Base-by-base conservation (phyloP, 305 asterid species). In the Rubia balearica region DNA sequence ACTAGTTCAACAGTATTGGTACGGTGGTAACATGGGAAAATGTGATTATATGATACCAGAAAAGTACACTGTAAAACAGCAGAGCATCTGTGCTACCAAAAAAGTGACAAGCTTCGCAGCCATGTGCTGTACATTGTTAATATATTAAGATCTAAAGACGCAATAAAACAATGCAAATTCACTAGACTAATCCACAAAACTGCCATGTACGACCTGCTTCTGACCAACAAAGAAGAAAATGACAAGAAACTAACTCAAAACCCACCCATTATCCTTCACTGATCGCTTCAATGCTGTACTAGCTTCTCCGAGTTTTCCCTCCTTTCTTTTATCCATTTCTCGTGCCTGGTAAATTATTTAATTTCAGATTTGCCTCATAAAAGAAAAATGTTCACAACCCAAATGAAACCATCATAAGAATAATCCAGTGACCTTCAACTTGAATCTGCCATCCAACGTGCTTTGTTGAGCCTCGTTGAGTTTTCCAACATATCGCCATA, bases 311-410 rank as follows among this genome's bases (percentile, higher is more conserved):
- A 97, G 99, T 77, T 89, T 83, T 2, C 98, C 98, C 82, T 95
- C 99, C 82, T 84, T 95, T 75, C 92, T 86, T 80, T 89, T 95
- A 71, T 95, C 98, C 99, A 95, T 95, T 83, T 95, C 99, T 56
- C 97, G 93, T 67, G 98, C 99, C 99, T 95, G 84, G 72, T 43
- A 78, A 74, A 6, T 60, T 69, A 7, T 17, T 19, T 30, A 49
- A 30, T 62, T 53, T 56, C 49, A 69, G 64, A 57, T 41, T 38
- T 55, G 68, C 22, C 48, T 71, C 59, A 21, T 64, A 72, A 62
- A 76, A 72, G 42, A 12, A 71, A 76, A 19, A 56, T 7, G 36
- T n/a, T 62, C 63, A 59, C 36, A 40, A 38, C 46, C 21, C 64
- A 55, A 40, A 45, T 22, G 55, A 17, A 60, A 22, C 67, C 45